Evolutionary conservation across 2,329 filamentous ascomycete species (phyloP), one percentile per base, ranked within the genome.

Genomic region (Fusarium sp.): DNA sequence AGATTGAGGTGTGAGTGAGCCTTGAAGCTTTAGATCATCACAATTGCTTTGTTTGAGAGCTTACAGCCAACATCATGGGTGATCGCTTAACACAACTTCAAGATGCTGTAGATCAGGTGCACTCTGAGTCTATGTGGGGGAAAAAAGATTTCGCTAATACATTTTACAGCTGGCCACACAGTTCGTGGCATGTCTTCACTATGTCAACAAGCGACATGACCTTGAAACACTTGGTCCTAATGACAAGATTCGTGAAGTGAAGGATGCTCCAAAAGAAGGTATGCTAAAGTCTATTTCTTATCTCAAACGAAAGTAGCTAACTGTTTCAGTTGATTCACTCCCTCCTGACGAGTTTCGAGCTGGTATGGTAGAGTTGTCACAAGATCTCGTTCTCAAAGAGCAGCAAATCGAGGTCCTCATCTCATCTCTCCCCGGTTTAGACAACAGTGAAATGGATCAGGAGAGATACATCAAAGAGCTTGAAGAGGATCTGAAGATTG

Each of bases 1-100:
- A 33, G n/a, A 27, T 39, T n/a, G 22, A 25, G 47, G n/a, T 35
- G 31, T 20, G 53, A 47, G 14, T 29, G 45, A 47, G 54, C 17
- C 25, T 39, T 20, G 18, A 27, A 27, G 42, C 18, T 20, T 27
- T 29, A 22, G 22, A 46, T 33, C 35, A 47, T 46, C 22, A 20
- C 31, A 36, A n/a, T 22, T 52, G 41, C 27, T 52, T 57, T 63
- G 44, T 62, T 39, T 44, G 17, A 49, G 60, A 50, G 58, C 14
- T 44, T 20, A 65, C 53, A 65, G 36, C 45, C 29, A 47, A n/a
- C 70, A 81, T 71, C 11, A 94, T 94, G 90, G 88, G 88, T 33
- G 94, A 97, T 79, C 87, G 92, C 70, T 86, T 97, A 64, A 95
- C 94, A 3, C 93, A 96, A 81, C 86, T 96, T 64, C 94, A 97